Conservation (phyloP, 2,329 filamentous ascomycete genomes). For the Aspergillus awamori region DNA sequence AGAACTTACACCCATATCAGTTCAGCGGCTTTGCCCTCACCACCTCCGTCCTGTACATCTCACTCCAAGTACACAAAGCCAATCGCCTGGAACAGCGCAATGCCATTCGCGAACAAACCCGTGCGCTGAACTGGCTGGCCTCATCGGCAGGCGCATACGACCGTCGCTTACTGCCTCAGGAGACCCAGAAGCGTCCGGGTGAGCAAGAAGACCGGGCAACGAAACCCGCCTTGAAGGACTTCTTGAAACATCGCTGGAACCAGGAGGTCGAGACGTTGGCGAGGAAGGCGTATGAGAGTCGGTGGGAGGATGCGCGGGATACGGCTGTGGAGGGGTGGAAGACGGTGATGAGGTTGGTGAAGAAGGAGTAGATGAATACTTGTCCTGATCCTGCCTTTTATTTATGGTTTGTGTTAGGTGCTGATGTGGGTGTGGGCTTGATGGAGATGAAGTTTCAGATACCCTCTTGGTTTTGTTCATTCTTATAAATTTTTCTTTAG, state of each 20-base stretch:
- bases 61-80: constrained; percentile 69
- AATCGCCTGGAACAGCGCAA: constrained; percentile 58
- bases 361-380: constrained; percentile 32
- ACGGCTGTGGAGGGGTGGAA: constrained; percentile 56
- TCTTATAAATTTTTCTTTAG: too few species aligned
- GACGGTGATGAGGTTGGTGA: constrained; percentile 37
- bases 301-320: constrained; percentile 64
- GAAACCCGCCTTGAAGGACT: constrained; percentile 60
- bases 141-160: constrained; percentile 40
- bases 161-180: constrained; percentile 30
- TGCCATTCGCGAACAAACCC: constrained; percentile 49
- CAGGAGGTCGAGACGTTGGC: constrained; percentile 69
- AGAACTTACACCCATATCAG: constrained; percentile 34
- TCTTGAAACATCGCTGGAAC: constrained; percentile 78
- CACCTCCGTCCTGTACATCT: constrained; percentile 71
- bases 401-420: not conserved
- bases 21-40: constrained; percentile 76
- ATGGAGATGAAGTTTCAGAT: constrained; percentile 14
- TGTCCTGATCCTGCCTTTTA: constrained; percentile 1
- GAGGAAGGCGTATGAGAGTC: constrained; percentile 65
- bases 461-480: constrained; percentile 16
- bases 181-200: not conserved
- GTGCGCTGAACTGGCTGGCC: constrained; percentile 45
- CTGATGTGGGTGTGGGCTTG: not conserved
- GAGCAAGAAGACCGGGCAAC: not conserved